phyloP scores from a whole-genome alignment of 768 basidiomycete species.

The Lactifluus echinatus region DNA sequence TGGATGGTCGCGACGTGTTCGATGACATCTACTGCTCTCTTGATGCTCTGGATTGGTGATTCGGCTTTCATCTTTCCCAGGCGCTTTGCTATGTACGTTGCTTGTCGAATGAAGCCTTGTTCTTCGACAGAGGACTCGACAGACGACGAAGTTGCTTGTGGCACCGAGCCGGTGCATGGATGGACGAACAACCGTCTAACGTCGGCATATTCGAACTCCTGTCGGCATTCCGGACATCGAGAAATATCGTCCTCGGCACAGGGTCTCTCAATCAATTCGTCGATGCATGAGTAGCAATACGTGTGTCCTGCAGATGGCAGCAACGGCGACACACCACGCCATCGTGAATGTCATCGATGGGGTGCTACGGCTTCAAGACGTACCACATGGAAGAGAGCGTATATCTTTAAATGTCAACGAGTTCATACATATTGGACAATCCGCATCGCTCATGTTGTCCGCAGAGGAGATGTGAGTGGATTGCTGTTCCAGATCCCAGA shows the following conservation, averaged over 20 bases:
- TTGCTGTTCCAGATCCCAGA: no score
- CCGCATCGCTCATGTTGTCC: conserved; percentile 1
- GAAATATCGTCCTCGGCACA: neutral
- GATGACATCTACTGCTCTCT: conserved; percentile 5
- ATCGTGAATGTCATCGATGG: neutral
- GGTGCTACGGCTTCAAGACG: neutral
- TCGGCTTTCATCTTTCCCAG: neutral
- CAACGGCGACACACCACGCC: no score
- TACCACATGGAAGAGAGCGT: conserved; percentile 12
- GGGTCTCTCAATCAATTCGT: neutral
- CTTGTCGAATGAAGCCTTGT: conserved; percentile 6
- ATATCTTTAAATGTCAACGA: neutral
- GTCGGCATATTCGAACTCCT: neutral
- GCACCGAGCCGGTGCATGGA: neutral
- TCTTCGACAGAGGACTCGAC: neutral
- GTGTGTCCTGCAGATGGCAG: conserved; percentile 1
- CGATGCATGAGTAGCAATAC: conserved; percentile 10
- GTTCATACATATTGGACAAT: conserved; percentile 14
- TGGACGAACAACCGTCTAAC: conserved; percentile 5
- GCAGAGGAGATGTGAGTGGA: neutral
- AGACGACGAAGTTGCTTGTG: neutral
- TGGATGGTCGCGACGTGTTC: conserved; percentile 6
- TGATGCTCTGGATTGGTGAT: conserved; percentile 1
- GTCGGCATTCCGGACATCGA: conserved; percentile 10
- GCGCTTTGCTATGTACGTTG: conserved; percentile 8